phyloP scores from a whole-genome alignment of 352 stramenopile genomes.

The Phytophthora tentaculata region DNA sequence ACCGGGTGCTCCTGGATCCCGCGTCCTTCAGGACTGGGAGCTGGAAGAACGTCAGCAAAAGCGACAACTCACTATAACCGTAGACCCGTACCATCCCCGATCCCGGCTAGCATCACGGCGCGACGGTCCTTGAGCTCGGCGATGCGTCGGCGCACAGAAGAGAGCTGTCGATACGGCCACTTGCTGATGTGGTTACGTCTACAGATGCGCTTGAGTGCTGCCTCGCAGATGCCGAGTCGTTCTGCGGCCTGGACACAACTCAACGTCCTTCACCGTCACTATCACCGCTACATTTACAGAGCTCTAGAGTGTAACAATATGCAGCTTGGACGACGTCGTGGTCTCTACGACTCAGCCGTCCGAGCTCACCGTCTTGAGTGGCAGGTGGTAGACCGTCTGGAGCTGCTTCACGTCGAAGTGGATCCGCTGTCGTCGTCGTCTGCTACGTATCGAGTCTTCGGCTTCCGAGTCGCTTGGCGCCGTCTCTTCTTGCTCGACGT shows the following conservation, averaged over 20 bases:
- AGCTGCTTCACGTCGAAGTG: slow-evolving; percentile 67
- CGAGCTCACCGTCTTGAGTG: slow-evolving; percentile 64
- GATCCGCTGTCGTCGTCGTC: slow-evolving; percentile 38
- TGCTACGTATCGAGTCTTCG: not conserved
- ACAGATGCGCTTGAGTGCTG: slow-evolving; percentile 85
- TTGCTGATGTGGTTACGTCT: slow-evolving; percentile 72
- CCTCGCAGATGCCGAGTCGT: slow-evolving; percentile 70
- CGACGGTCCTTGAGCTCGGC: slow-evolving; percentile 32
- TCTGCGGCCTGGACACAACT: slow-evolving; percentile 55
- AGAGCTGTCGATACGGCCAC: slow-evolving; percentile 77
- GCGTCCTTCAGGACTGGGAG: not conserved
- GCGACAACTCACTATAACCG: not conserved
- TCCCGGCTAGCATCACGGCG: slow-evolving; percentile 3
- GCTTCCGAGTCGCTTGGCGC: slow-evolving; percentile 13
- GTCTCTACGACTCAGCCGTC: not conserved
- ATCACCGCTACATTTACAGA: not conserved
- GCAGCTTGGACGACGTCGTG: not conserved
- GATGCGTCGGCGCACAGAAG: slow-evolving; percentile 66
- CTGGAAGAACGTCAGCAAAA: slow-evolving; percentile 4
- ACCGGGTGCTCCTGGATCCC: not conserved
- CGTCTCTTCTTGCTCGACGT: slow-evolving; percentile 6
- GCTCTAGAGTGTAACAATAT: not conserved
- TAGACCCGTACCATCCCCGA: slow-evolving; percentile 4
- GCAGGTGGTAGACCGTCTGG: slow-evolving; percentile 73
- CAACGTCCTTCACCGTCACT: slow-evolving; percentile 27